Evolutionary conservation across 495 filamentous ascomycete genomes (phyloP).

Genomic region (Aspergillus cristatus): DNA sequence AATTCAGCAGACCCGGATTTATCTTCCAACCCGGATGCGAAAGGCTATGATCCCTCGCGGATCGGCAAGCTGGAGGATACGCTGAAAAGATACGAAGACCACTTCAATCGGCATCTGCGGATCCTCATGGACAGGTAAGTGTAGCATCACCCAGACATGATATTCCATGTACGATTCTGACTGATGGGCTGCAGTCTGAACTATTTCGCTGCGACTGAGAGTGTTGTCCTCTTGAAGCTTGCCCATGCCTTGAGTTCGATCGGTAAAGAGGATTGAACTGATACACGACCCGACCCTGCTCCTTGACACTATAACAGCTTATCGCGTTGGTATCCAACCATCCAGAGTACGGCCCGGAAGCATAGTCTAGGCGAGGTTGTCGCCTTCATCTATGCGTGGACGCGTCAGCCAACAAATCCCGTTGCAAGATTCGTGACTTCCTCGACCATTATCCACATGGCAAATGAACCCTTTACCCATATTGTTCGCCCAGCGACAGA

Average conservation of each 20-base stretch:
- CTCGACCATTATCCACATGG: no score
- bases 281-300: not conserved
- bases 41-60: conserved; percentile 49
- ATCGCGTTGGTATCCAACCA: no score
- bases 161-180: not conserved
- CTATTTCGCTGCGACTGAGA: conserved; percentile 95
- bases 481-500: no score
- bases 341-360: no score
- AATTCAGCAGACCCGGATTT: conserved; percentile 69
- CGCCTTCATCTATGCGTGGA: no score
- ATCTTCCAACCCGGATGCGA: conserved; percentile 31
- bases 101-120: conserved; percentile 83
- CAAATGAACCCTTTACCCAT: no score
- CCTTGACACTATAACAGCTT: not conserved
- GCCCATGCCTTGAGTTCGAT: conserved; percentile 39
- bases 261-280: conserved; percentile 31
- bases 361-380: no score
- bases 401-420: no score
- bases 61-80: conserved; percentile 75
- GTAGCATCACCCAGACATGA: no score
- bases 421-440: no score
- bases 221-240: conserved; percentile 84
- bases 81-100: conserved; percentile 78
- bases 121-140: conserved; percentile 73
- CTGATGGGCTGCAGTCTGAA: conserved; percentile 46